Evolutionary conservation across 805 yeast species (phyloP).

Genomic region (Cyberlindnera saturnus): DNA sequence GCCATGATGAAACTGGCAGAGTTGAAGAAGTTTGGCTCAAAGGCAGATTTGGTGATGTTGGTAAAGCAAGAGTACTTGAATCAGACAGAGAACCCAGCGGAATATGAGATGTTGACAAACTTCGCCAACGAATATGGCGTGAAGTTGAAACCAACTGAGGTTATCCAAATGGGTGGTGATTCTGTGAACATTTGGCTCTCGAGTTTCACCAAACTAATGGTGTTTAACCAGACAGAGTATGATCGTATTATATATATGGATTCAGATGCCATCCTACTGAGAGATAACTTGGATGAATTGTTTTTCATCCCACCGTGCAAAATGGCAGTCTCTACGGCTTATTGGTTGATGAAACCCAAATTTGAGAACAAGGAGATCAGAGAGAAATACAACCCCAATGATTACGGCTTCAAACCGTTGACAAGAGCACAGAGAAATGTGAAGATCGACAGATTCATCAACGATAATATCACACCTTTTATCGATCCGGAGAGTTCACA

Average conservation of each 20-base stretch:
- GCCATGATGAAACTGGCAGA: conserved; percentile 42
- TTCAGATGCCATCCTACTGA: conserved; percentile 43
- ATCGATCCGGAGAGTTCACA: neutral
- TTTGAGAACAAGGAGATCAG: conserved; percentile 19
- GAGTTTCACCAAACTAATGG: conserved; percentile 49
- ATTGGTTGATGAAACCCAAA: conserved; percentile 29
- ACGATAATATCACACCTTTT: conserved; percentile 3
- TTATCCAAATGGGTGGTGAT: conserved; percentile 14
- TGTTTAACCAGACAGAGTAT: conserved; percentile 43
- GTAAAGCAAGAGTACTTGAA: conserved; percentile 26
- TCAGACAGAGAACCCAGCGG: conserved; percentile 12
- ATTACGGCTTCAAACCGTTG: conserved; percentile 20
- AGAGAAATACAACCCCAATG: conserved; percentile 14
- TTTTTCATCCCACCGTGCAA: conserved; percentile 43
- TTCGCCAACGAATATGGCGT: conserved; percentile 11
- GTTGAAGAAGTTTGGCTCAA: conserved; percentile 32
- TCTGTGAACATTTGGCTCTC: conserved; percentile 34
- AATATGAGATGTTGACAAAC: conserved; percentile 6
- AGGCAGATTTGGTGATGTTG: conserved; percentile 43
- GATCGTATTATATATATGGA: conserved; percentile 53
- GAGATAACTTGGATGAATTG: conserved; percentile 40
- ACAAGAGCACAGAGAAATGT: conserved; percentile 16
- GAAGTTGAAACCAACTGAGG: conserved; percentile 12
- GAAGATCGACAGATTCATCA: conserved; percentile 8
- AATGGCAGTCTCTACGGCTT: conserved; percentile 42